A percentile compares a stretch with the other conserved stretches of the same genome.
Evolutionary conservation across 1,139 yeast species (phyloP).

Genomic region (Taphrina betulina): DNA sequence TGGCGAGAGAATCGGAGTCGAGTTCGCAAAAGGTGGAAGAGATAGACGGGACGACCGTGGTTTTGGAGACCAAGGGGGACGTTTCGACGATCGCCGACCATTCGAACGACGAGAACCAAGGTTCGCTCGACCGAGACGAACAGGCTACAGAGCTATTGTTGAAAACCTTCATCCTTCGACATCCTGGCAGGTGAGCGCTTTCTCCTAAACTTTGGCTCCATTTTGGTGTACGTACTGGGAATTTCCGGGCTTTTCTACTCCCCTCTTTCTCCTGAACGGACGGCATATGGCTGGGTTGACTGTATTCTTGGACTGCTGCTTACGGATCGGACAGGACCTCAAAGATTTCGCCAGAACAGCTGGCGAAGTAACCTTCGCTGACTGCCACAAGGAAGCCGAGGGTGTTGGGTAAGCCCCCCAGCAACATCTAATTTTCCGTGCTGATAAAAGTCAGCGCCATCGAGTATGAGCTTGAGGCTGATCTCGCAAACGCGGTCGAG

Average conservation of each 20-base stretch:
- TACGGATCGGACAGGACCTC: conserved; percentile 38
- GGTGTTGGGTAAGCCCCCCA: conserved; percentile 39
- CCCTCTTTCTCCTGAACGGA: conserved; percentile 21
- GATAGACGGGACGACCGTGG: conserved; percentile 37
- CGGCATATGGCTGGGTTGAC: conserved; percentile 5
- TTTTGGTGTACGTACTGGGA: conserved; percentile 25
- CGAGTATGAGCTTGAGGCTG: conserved; percentile 41
- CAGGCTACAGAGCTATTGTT: conserved; percentile 40
- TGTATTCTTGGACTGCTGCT: conserved; percentile 24
- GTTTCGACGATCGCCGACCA: conserved; percentile 39
- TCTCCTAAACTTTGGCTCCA: conserved; percentile 33
- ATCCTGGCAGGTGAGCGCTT: conserved; percentile 42
- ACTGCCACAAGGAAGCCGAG: conserved; percentile 39
- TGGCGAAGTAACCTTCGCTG: conserved; percentile 40
- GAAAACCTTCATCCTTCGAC: conserved; percentile 40
- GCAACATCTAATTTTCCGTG: background rate
- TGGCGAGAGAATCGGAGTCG: conserved; percentile 41
- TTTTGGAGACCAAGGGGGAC: conserved; percentile 27
- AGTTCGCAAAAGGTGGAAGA: conserved; percentile 44
- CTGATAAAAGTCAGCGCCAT: conserved; percentile 37
- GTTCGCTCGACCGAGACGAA: conserved; percentile 40
- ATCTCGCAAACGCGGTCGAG: conserved; percentile 39
- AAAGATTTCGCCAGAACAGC: conserved; percentile 40
- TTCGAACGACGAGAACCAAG: conserved; percentile 36
- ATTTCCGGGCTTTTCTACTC: conserved; percentile 14